These are phyloP conservation scores for Malus fusca DNA, from an alignment of 306 rosid species.

Conservation along the genomic window DNA sequence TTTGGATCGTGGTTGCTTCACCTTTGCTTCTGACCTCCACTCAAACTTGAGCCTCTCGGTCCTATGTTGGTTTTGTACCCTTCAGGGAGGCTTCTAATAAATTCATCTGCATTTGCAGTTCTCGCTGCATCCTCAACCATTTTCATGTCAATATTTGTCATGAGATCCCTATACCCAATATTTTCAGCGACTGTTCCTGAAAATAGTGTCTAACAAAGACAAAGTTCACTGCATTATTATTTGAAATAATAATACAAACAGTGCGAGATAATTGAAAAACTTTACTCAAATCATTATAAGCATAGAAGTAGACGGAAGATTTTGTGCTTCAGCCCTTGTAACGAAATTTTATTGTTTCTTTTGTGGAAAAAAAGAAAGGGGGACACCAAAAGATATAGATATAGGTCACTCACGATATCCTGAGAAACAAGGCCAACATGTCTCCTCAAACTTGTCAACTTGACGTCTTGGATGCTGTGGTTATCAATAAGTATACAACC, in stretches of 20 bases:
- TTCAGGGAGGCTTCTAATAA: constrained; percentile 62
- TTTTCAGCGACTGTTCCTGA: constrained; percentile 89
- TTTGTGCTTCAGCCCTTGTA: background rate
- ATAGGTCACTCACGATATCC: constrained; percentile 55
- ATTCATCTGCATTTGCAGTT: constrained; percentile 82
- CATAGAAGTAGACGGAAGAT: background rate
- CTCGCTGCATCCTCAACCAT: constrained; percentile 60
- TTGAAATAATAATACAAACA: background rate
- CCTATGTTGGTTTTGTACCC: constrained; percentile 73
- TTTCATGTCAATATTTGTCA: constrained; percentile 62
- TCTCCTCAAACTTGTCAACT: constrained; percentile 58
- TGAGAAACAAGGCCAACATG: constrained; percentile 81
- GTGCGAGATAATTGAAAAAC: background rate
- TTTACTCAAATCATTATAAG: background rate
- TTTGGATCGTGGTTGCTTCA: constrained; percentile 16
- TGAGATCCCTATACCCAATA: constrained; percentile 75
- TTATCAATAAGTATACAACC: constrained; percentile 65
- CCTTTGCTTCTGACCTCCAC: constrained; percentile 98
- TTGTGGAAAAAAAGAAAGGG: background rate
- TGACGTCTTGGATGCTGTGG: constrained; percentile 44
- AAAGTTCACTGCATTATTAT: too few species aligned
- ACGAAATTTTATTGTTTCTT: background rate
- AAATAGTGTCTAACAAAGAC: constrained; percentile 49
- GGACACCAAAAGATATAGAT: constrained; percentile 4
- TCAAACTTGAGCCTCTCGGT: constrained; percentile 79